Base-by-base conservation (phyloP, 192 early-diverging fungal genomes). In the Linnemannia exigua region DNA sequence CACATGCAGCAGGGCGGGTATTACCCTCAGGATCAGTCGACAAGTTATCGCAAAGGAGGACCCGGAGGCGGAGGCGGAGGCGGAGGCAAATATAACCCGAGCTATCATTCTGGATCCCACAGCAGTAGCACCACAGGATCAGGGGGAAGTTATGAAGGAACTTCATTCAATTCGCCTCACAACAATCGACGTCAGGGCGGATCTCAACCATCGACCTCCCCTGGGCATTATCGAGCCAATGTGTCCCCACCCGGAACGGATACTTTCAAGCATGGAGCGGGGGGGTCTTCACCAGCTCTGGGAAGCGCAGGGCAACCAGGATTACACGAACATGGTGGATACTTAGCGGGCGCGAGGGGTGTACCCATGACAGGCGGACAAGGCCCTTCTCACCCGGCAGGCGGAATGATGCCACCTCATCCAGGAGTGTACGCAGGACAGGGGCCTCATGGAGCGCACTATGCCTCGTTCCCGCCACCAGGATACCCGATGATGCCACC, bases 401-500 rank as follows among this genome's bases (percentile, higher is more conserved):
- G 41, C 4, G 74, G 51, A 51, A 72, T 58, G 22, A 38, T 80
- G 31, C 66, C 63, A 15, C 41, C 71, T 22, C 69, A 61, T 31
- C 66, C 83, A 44, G 22, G 19, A 17, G 51, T 77, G 68, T 85
- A 85, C 44, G 19, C 71, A 9, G 83, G 83, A 38, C 82, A 84
- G 38, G 77, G 51, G 16, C 83, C 77, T 14, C 77, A 74, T 25
- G 36, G 38, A 5, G 77, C 72, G 33, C 75, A 79, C 35, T 72
- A 46, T 74, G 81, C 74, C 0, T 54, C 74, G 12, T 76, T 68
- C 67, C 73, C 76, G 9, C 83, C 77, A 12, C 84, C 77, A 35
- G 82, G 82, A 8, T 85, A 86, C 35, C 82, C 74, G 11, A 48
- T 86, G 61, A 79, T 86, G 70, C 74, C 78, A 5, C 84, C 78